Conservation (phyloP, 2,329 filamentous ascomycete species). For the Monosporascus sp. region DNA sequence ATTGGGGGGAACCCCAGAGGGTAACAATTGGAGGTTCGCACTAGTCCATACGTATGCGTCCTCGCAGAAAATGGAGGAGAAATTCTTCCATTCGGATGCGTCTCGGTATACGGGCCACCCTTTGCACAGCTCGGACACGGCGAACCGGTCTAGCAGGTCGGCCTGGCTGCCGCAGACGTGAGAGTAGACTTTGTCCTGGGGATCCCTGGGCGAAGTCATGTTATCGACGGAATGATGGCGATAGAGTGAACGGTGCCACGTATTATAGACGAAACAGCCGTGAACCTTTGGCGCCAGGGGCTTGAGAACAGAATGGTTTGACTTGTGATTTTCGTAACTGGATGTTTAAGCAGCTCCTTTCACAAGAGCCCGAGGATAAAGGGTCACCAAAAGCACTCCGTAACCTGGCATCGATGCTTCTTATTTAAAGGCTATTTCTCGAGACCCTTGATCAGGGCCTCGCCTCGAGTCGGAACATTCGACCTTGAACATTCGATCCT, state of each 20-base stretch:
- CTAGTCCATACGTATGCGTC: slow-evolving; percentile 46
- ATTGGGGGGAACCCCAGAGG: neutral
- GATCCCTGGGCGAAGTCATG: slow-evolving; percentile 25
- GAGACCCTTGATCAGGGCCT: neutral
- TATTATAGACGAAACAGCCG: too few species aligned
- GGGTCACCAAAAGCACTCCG: too few species aligned
- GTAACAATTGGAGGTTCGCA: slow-evolving; percentile 14
- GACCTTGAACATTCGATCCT: neutral
- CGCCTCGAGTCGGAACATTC: neutral
- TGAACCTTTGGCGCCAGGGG: too few species aligned
- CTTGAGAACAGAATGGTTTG: neutral
- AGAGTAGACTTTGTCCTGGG: slow-evolving; percentile 28
- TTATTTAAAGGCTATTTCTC: too few species aligned
- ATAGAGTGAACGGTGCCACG: neutral
- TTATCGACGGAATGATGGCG: neutral
- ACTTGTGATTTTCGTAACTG: too few species aligned
- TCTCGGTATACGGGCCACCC: slow-evolving; percentile 51
- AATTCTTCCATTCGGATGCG: slow-evolving; percentile 49
- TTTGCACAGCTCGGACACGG: slow-evolving; percentile 47
- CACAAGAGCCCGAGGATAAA: too few species aligned
- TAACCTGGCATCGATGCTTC: too few species aligned
- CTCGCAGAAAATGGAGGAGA: slow-evolving; percentile 40
- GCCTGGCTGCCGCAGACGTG: slow-evolving; percentile 39
- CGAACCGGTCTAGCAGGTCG: slow-evolving; percentile 39
- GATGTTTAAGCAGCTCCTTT: too few species aligned